Conservation (phyloP, 108 stramenopile genomes). For the Skeletonema costatum region DNA sequence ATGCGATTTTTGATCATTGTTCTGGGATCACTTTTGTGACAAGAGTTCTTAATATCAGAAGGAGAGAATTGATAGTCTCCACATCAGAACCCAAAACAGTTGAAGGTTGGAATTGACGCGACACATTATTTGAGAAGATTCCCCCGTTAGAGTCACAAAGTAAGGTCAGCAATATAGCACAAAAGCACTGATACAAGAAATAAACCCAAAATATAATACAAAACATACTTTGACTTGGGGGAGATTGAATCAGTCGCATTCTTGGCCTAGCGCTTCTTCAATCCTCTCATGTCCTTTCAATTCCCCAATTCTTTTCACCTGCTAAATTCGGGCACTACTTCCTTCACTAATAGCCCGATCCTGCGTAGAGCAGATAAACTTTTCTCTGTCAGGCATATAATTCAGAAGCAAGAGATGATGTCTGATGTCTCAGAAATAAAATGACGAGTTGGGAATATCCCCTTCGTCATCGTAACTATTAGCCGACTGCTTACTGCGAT, state of each 20-base stretch:
- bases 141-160: slow-evolving; percentile 2
- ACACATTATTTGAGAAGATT: neutral
- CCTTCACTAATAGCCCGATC: too few relatives aligned
- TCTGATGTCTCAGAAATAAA: too few relatives aligned
- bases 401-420: too few relatives aligned
- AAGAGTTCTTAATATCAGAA: slow-evolving; percentile 25
- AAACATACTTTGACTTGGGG: slow-evolving; percentile 9
- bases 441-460: too few relatives aligned
- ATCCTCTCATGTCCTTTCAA: slow-evolving; percentile 39
- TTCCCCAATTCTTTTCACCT: slow-evolving; percentile 25
- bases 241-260: slow-evolving; percentile 6
- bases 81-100: slow-evolving; percentile 45
- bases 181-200: slow-evolving; percentile 4
- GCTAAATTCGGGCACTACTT: slow-evolving; percentile 62
- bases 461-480: too few relatives aligned
- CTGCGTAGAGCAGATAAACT: too few relatives aligned
- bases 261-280: slow-evolving; percentile 35
- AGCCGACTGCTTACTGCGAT: too few relatives aligned
- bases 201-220: neutral
- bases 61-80: slow-evolving; percentile 30
- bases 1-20: neutral
- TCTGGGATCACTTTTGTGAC: slow-evolving; percentile 12
- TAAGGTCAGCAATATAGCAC: neutral
- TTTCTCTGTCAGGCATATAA: too few relatives aligned
- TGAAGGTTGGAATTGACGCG: slow-evolving; percentile 6